A percentile compares a stretch with the other conserved stretches of the same genome.
Evolutionary conservation across 345 rosid species (phyloP).

Genomic region (Kandelia obovata): DNA sequence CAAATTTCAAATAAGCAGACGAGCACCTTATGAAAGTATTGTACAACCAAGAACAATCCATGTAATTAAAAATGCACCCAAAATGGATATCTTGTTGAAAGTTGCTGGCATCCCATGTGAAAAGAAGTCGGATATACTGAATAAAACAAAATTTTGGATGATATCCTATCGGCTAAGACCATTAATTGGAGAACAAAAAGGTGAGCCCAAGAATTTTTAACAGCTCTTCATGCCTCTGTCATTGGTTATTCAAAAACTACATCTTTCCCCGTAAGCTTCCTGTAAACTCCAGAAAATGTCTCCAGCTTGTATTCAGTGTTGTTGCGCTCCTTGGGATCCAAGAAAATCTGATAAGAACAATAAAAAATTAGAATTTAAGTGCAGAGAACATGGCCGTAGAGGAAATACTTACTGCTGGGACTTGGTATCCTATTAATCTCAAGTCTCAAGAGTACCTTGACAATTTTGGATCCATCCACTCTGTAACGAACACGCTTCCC

Average conservation of each 20-base stretch:
- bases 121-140: neutral
- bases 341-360: conserved; percentile 43
- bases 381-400: no score
- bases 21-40: neutral
- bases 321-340: conserved; percentile 75
- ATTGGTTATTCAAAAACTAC: conserved; percentile 78
- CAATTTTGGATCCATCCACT: conserved; percentile 63
- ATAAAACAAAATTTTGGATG: conserved; percentile 9
- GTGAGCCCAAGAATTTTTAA: neutral
- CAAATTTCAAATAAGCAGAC: neutral
- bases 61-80: neutral
- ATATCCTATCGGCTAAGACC: conserved; percentile 10
- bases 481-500: conserved; percentile 60
- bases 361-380: no score
- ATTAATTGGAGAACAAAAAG: neutral
- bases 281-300: conserved; percentile 66
- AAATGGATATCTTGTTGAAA: neutral
- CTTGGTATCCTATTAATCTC: no score
- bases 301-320: conserved; percentile 79
- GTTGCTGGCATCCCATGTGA: neutral
- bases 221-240: conserved; percentile 46
- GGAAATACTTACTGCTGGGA: no score
- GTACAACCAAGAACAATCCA: neutral
- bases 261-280: conserved; percentile 80
- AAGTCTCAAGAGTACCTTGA: conserved; percentile 34